A percentile compares a stretch with the other conserved stretches of the same genome.
phyloP scores from a whole-genome alignment of 2,329 filamentous ascomycete genomes.

The Biscogniauxia marginata region DNA sequence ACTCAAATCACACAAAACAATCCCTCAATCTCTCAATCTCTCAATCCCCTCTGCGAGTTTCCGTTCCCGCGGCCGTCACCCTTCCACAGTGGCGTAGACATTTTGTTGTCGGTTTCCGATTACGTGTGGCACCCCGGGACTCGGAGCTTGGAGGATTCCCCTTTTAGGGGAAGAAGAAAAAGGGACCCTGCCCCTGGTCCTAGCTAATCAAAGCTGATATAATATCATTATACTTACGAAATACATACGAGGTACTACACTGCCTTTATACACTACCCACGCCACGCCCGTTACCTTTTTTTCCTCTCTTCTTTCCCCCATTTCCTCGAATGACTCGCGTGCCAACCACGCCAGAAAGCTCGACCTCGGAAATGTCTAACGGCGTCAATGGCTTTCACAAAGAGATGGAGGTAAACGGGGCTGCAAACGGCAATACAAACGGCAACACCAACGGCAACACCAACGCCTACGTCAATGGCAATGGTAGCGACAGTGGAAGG shows the following conservation, averaged over 20 bases:
- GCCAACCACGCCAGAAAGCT: conserved; percentile 28
- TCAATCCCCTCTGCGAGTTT: no score
- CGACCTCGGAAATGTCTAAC: conserved; percentile 33
- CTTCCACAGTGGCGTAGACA: no score
- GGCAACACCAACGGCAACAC: not conserved
- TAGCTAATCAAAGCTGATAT: not conserved
- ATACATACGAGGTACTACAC: not conserved
- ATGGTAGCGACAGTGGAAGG: conserved; percentile 15
- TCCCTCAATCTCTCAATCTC: no score
- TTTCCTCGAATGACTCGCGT: conserved; percentile 23
- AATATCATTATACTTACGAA: not conserved
- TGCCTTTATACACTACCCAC: not conserved
- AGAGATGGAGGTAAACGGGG: conserved; percentile 24
- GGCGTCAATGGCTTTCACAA: conserved; percentile 32
- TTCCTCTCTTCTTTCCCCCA: conserved; percentile 1
- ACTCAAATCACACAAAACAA: no score
- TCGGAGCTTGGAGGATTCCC: not conserved
- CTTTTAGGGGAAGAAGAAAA: not conserved
- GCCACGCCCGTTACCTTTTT: not conserved
- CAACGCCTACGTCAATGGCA: conserved; percentile 35
- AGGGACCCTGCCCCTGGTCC: not conserved
- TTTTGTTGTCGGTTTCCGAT: not conserved
- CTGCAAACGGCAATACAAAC: conserved; percentile 27
- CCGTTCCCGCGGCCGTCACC: not conserved
- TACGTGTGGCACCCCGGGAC: not conserved